A percentile compares a stretch with the other conserved stretches of the same genome.
phyloP scores from a whole-genome alignment of 352 stramenopile species.

The Halophytophthora batemanensis region DNA sequence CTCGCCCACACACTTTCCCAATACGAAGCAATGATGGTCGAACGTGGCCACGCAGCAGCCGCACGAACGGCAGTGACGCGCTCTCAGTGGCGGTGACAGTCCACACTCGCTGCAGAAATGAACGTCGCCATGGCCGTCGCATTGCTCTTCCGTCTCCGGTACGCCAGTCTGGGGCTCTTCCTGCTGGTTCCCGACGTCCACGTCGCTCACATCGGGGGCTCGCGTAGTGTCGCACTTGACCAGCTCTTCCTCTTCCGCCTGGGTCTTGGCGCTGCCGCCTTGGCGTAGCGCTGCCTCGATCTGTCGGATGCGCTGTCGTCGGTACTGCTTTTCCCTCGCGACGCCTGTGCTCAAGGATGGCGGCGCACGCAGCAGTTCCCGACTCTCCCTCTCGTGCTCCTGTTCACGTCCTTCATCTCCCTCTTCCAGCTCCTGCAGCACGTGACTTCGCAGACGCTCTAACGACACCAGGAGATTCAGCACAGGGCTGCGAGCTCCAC shows the following conservation, averaged over 20 bases:
- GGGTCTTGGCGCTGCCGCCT: neutral
- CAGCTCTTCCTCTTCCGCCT: neutral
- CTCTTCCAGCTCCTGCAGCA: neutral
- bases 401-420: neutral
- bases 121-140: constrained; percentile 3
- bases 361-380: neutral
- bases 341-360: neutral
- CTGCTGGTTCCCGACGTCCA: neutral
- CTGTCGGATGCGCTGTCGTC: constrained; percentile 25
- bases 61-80: constrained; percentile 84
- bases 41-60: constrained; percentile 85
- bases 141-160: neutral
- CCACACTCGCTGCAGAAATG: constrained; percentile 34
- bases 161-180: neutral
- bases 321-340: constrained; percentile 14
- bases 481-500: neutral
- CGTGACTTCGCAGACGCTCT: neutral
- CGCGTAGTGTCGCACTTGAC: too few relatives aligned
- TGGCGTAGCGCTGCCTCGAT: constrained; percentile 22
- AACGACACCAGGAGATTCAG: neutral
- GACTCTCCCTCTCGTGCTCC: neutral
- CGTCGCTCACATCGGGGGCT: too few relatives aligned
- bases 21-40: constrained; percentile 90
- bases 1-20: constrained; percentile 89
- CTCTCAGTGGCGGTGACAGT: constrained; percentile 54